Conservation (phyloP, 148 eudicot species). For the Chenopodium quinoa region DNA sequence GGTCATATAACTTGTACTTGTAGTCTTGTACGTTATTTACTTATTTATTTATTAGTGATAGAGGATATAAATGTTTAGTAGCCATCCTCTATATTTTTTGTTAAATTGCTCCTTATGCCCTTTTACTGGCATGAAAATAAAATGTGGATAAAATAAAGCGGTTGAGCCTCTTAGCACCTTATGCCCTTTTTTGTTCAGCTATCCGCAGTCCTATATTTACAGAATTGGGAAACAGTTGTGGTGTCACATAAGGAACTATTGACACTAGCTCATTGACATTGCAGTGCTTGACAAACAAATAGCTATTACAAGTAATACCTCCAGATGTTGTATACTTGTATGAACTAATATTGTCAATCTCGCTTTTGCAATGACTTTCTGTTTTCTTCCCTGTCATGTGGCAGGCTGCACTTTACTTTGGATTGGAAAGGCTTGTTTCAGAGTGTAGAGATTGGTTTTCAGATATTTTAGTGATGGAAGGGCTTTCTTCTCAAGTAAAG, state of each 20-base stretch:
- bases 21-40: neutral
- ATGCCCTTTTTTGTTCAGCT: neutral
- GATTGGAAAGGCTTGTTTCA: constrained; percentile 59
- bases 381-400: constrained; percentile 4
- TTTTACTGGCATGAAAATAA: neutral
- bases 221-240: neutral
- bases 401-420: constrained; percentile 88
- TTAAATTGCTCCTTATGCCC: too few relatives aligned
- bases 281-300: neutral
- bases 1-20: too few relatives aligned
- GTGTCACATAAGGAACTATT: neutral
- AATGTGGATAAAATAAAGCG: neutral
- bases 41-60: neutral
- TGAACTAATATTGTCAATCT: neutral
- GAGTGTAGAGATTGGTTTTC: constrained; percentile 64
- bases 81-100: too few relatives aligned
- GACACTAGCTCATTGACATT: neutral
- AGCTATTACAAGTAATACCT: neutral
- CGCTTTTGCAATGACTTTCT: neutral
- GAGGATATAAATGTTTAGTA: neutral
- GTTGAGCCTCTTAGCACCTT: neutral
- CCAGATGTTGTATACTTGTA: neutral
- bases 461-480: constrained; percentile 30
- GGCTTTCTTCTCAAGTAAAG: constrained; percentile 30
- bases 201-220: neutral